Evolutionary conservation across 2,329 filamentous ascomycete species (phyloP).

Genomic region (Colletotrichum siamense): DNA sequence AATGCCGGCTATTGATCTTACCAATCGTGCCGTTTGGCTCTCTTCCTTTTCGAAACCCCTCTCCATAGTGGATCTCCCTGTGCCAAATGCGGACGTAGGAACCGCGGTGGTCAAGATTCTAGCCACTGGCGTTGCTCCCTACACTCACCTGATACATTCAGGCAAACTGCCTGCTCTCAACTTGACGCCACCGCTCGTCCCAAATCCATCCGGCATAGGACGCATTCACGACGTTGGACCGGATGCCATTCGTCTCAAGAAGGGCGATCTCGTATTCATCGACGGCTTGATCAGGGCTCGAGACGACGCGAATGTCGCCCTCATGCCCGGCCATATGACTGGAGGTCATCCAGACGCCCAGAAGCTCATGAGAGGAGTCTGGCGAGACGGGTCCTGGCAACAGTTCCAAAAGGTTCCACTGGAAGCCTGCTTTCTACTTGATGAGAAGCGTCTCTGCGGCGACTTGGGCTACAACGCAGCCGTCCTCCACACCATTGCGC

Average conservation of each 20-base stretch:
- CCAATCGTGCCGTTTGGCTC: constrained; percentile 6
- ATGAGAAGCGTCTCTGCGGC: constrained; percentile 33
- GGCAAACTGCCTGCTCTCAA: neutral
- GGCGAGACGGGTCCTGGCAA: constrained; percentile 36
- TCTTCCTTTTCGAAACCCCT: constrained; percentile 3
- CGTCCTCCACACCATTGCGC: constrained; percentile 43
- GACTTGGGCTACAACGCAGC: constrained; percentile 43
- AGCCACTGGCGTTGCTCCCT: constrained; percentile 29
- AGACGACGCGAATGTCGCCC: constrained; percentile 31
- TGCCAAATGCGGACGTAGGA: constrained; percentile 23
- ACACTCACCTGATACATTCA: constrained; percentile 14
- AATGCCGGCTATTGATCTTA: neutral
- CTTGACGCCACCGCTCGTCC: constrained; percentile 36
- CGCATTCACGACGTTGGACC: constrained; percentile 38
- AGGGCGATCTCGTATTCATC: constrained; percentile 38
- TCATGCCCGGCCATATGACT: constrained; percentile 33
- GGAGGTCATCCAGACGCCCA: constrained; percentile 27
- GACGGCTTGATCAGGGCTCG: constrained; percentile 33
- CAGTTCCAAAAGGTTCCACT: constrained; percentile 34
- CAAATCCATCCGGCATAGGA: constrained; percentile 37
- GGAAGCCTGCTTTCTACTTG: constrained; percentile 36
- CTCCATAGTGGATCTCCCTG: constrained; percentile 10
- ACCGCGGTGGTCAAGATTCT: constrained; percentile 27
- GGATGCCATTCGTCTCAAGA: constrained; percentile 34
- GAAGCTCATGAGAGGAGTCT: constrained; percentile 30